These are phyloP conservation scores for Debaryomyces robertsiae DNA, from an alignment of 1,139 yeast genomes.

Conservation along the genomic window DNA sequence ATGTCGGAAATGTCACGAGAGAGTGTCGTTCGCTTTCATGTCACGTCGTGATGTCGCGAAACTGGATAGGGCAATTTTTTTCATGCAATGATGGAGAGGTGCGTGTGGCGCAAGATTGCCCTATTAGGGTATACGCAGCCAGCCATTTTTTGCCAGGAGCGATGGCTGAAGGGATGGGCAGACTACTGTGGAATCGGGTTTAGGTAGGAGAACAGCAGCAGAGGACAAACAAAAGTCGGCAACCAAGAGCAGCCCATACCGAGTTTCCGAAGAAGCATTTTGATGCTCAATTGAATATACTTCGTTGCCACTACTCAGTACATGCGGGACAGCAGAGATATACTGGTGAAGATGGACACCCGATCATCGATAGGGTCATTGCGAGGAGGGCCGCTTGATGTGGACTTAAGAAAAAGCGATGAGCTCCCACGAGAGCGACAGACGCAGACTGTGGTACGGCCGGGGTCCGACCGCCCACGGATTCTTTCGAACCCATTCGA, in stretches of 20 bases:
- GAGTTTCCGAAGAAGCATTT: not conserved
- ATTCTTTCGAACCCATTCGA: conserved; percentile 4
- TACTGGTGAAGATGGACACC: conserved; percentile 3
- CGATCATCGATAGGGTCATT: not conserved
- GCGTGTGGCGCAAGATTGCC: conserved; percentile 5
- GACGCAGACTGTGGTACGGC: no score
- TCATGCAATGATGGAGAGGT: not conserved
- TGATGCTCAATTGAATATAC: conserved; percentile 1
- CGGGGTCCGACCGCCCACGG: not conserved
- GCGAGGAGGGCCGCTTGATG: not conserved
- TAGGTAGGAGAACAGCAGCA: no score
- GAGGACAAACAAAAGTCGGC: no score
- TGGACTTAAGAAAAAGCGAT: not conserved
- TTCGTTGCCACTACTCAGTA: not conserved
- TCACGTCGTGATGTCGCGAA: no score
- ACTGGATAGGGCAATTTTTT: no score
- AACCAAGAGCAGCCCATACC: no score
- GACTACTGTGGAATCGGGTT: not conserved
- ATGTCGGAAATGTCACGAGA: not conserved
- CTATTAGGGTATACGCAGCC: conserved; percentile 7
- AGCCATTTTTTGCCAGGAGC: conserved; percentile 7
- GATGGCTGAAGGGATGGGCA: not conserved
- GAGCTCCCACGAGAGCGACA: no score
- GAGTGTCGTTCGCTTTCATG: no score
- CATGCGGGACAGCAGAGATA: no score